Conservation (phyloP, 225 moss, liverwort and hornwort genomes). For the Polytrichum commune region DNA sequence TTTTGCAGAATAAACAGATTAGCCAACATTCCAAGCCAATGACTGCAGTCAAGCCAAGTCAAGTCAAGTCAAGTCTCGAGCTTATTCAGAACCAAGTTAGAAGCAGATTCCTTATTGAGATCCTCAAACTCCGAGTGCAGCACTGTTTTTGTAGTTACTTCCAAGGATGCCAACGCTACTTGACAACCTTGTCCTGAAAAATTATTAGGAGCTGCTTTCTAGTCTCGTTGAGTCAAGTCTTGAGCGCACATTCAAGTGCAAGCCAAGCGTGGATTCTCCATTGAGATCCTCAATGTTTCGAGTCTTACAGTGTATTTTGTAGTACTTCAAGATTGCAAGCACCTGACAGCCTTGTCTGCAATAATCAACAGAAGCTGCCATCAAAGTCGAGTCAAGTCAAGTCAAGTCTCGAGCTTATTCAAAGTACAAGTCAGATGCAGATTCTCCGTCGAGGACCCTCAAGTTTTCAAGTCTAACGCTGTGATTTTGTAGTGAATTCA, state of each 20-base stretch:
- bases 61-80: background rate
- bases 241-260: background rate
- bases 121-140: no score
- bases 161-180: no score
- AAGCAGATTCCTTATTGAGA: no score
- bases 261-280: background rate
- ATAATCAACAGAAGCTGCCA: background rate
- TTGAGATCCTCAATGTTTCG: background rate
- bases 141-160: no score
- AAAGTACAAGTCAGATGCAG: background rate
- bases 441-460: no score
- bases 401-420: background rate
- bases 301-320: background rate
- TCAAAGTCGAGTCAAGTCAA: background rate
- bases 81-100: background rate
- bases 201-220: no score
- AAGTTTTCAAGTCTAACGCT: no score
- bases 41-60: background rate
- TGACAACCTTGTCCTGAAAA: no score
- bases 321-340: no score
- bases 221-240: no score
- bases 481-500: background rate
- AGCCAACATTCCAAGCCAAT: background rate
- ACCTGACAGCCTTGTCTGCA: no score
- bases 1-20: conserved; percentile 5